These are phyloP conservation scores for Exophiala sideris DNA, from an alignment of 2,329 filamentous ascomycete species.

Conservation along the genomic window DNA sequence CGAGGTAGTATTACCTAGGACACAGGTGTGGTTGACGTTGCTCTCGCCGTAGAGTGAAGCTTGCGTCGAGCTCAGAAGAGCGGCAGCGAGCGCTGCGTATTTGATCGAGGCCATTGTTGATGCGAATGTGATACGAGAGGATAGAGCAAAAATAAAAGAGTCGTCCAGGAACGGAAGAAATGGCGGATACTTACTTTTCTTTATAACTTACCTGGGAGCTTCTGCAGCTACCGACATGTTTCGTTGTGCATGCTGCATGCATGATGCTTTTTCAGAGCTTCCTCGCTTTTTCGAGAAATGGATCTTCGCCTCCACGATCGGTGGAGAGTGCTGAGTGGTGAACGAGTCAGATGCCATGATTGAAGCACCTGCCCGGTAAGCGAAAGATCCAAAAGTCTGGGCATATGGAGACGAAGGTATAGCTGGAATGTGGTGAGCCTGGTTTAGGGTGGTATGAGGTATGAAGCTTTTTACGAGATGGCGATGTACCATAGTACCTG, in stretches of 20 bases:
- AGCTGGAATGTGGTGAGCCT: not conserved
- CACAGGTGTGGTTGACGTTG: conserved; percentile 56
- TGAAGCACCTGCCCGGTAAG: conserved; percentile 15
- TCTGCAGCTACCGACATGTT: not conserved
- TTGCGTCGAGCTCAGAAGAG: conserved; percentile 6
- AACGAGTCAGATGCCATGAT: conserved; percentile 15
- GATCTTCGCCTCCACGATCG: not conserved
- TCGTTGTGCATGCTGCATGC: not conserved
- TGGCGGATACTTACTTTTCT: not conserved
- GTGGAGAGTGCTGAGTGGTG: not conserved
- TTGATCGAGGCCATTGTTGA: conserved; percentile 6
- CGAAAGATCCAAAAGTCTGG: not conserved
- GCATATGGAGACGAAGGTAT: not conserved
- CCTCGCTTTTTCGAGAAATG: not conserved
- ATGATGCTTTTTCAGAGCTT: not conserved
- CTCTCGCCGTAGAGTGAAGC: conserved; percentile 45
- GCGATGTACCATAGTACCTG: conserved; percentile 5
- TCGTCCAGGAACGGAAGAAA: not conserved
- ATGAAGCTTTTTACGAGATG: not conserved
- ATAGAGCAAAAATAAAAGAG: not conserved
- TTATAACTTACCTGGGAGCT: not conserved
- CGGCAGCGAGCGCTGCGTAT: conserved; percentile 5
- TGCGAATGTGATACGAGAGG: not conserved
- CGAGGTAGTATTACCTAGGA: conserved; percentile 38
- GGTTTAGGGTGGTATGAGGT: not conserved